Percentiles rank a stretch among this genome's conserved stretches.
These are phyloP conservation scores for Trypanosoma melophagium DNA, from an alignment of 208 protist genomes.

Conservation along the genomic window DNA sequence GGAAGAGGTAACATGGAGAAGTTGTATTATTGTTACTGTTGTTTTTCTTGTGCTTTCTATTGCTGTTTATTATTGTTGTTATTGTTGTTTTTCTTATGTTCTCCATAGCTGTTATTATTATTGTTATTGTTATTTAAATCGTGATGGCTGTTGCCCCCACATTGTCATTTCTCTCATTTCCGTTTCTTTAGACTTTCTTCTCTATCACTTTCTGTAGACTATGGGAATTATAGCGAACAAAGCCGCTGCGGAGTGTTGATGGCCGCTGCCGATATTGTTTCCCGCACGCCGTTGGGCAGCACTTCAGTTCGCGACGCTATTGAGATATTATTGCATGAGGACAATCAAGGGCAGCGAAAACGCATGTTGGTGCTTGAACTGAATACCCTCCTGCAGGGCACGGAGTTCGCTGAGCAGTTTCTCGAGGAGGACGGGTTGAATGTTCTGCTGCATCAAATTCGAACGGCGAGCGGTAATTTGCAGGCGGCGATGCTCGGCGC, in stretches of 20 bases:
- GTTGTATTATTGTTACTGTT: too few relatives aligned
- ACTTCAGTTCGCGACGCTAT: constrained; percentile 27
- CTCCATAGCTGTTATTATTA: not conserved
- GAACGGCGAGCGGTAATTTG: constrained; percentile 22
- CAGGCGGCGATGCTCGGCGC: constrained; percentile 34
- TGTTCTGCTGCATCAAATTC: constrained; percentile 28
- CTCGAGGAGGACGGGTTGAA: constrained; percentile 37
- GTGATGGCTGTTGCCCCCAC: not conserved
- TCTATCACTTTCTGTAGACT: constrained; percentile 1
- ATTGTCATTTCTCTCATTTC: not conserved
- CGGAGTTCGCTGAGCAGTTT: constrained; percentile 43
- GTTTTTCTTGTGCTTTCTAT: too few relatives aligned
- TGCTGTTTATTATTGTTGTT: too few relatives aligned
- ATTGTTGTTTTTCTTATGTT: too few relatives aligned
- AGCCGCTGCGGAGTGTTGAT: too few relatives aligned
- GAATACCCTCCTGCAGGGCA: constrained; percentile 16
- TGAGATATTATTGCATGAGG: constrained; percentile 26
- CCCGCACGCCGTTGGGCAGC: constrained; percentile 1
- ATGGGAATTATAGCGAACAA: too few relatives aligned
- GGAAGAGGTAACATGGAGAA: too few relatives aligned
- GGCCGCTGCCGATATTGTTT: not conserved
- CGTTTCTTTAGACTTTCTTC: not conserved
- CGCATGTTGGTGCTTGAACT: constrained; percentile 35
- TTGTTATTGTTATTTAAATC: not conserved
- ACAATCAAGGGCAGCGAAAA: constrained; percentile 27